These are phyloP conservation scores for Cryptosporidium viatorum DNA, from an alignment of 169 alveolate genomes.

Conservation along the genomic window DNA sequence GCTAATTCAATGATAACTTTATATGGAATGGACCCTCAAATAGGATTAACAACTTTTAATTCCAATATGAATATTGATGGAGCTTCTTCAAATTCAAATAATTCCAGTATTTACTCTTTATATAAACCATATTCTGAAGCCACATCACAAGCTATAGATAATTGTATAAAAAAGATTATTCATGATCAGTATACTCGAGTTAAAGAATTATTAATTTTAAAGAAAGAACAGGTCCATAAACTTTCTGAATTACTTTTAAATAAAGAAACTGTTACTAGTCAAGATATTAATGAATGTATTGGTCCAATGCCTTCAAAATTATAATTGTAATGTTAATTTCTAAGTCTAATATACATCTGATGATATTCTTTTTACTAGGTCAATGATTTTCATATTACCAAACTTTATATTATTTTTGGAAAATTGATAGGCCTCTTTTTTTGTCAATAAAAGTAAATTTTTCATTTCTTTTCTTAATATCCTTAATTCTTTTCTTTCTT, in stretches of 20 bases:
- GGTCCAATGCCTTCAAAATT: constrained; percentile 83
- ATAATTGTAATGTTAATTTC: background rate
- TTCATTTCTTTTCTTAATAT: constrained; percentile 41
- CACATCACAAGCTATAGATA: constrained; percentile 86
- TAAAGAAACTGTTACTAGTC: constrained; percentile 86
- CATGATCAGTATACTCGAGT: constrained; percentile 88
- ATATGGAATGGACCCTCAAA: constrained; percentile 89
- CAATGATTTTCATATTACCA: constrained; percentile 14
- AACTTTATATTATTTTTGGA: constrained; percentile 38
- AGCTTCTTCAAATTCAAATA: background rate
- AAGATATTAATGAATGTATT: constrained; percentile 86
- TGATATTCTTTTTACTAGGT: constrained; percentile 5
- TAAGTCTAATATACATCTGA: background rate
- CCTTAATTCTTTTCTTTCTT: constrained; percentile 57
- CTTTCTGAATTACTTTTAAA: constrained; percentile 82
- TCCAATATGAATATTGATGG: background rate
- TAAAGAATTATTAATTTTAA: constrained; percentile 81
- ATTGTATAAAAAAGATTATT: constrained; percentile 83
- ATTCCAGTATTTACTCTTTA: constrained; percentile 80
- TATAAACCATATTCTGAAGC: constrained; percentile 88
- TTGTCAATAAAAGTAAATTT: constrained; percentile 19
- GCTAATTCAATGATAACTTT: constrained; percentile 90
- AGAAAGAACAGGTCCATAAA: constrained; percentile 79
- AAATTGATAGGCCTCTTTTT: constrained; percentile 50
- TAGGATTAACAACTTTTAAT: constrained; percentile 80